Percentiles rank a stretch among this genome's conserved stretches.
These are phyloP conservation scores for Trypanosomatidae sp. DNA, from an alignment of 208 protist genomes.

Conservation along the genomic window DNA sequence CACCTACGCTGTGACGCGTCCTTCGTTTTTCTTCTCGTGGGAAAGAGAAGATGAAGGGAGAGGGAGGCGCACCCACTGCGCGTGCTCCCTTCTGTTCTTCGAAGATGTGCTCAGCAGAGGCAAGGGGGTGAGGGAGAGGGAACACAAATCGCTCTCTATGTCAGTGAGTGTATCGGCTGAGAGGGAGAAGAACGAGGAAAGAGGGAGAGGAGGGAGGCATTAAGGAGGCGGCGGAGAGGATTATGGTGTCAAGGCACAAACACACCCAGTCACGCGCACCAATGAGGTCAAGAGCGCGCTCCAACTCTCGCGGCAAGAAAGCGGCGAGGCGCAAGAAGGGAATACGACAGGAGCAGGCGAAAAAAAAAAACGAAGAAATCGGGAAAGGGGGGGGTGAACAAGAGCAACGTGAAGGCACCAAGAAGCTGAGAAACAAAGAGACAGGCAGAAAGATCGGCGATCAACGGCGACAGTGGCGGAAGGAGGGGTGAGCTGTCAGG, in stretches of 20 bases:
- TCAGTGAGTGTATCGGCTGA: conserved; percentile 7
- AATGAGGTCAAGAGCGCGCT: not conserved
- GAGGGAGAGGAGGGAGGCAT: not conserved
- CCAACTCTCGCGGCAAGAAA: not conserved
- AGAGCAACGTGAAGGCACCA: not conserved
- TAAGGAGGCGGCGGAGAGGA: not conserved
- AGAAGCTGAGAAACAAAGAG: not conserved
- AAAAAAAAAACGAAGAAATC: not conserved
- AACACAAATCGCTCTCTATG: not conserved
- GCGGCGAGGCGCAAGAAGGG: not conserved
- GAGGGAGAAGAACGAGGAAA: not conserved
- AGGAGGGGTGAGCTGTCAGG: not conserved
- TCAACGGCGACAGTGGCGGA: not conserved
- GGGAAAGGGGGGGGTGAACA: not conserved
- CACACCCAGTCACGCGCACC: not conserved
- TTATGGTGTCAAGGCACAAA: not conserved
- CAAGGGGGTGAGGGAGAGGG: not conserved
- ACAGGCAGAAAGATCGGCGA: not conserved
- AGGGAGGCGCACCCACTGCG: not conserved
- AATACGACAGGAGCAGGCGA: not conserved
- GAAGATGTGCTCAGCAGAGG: not conserved
- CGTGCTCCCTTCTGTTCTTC: not conserved
- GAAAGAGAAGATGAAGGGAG: not conserved
- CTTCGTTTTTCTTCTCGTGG: not conserved
- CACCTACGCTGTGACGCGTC: not conserved